phyloP scores from a whole-genome alignment of 1,284 basidiomycete genomes.

The Sparassis latifolia region DNA sequence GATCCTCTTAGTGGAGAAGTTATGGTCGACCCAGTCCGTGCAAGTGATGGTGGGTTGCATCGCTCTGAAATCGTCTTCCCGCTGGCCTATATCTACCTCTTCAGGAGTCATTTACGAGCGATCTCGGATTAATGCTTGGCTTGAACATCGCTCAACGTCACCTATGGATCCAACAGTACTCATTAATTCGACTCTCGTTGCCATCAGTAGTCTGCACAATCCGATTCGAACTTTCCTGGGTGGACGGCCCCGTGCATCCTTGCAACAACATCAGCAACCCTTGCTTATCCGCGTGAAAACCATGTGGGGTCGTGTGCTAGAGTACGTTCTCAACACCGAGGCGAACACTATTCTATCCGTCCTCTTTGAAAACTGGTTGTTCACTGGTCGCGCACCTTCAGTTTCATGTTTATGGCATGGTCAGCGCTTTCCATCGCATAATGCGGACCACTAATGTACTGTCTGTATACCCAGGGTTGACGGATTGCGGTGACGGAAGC shows the following conservation, averaged over 20 bases:
- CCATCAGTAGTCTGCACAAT: background rate
- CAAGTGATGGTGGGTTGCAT: constrained; percentile 2
- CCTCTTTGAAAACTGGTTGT: constrained; percentile 1
- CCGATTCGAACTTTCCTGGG: background rate
- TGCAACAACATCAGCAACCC: background rate
- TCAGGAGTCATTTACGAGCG: constrained; percentile 7
- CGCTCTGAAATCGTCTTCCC: too few species aligned
- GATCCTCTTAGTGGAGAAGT: constrained; percentile 7
- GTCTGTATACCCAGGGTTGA: background rate
- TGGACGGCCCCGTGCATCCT: background rate
- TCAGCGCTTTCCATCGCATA: background rate
- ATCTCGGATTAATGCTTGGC: constrained; percentile 3
- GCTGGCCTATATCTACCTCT: background rate
- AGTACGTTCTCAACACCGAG: background rate
- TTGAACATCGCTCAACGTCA: background rate
- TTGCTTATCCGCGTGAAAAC: background rate
- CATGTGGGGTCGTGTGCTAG: background rate
- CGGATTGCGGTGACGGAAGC: constrained; percentile 3
- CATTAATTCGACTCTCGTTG: background rate
- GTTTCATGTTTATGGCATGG: constrained; percentile 1
- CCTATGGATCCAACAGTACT: constrained; percentile 4
- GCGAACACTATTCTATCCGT: background rate
- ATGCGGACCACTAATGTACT: background rate
- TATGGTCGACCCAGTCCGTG: constrained; percentile 4
- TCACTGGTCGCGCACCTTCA: background rate